phyloP scores from a whole-genome alignment of 805 yeast species.

The Starmerella apis region DNA sequence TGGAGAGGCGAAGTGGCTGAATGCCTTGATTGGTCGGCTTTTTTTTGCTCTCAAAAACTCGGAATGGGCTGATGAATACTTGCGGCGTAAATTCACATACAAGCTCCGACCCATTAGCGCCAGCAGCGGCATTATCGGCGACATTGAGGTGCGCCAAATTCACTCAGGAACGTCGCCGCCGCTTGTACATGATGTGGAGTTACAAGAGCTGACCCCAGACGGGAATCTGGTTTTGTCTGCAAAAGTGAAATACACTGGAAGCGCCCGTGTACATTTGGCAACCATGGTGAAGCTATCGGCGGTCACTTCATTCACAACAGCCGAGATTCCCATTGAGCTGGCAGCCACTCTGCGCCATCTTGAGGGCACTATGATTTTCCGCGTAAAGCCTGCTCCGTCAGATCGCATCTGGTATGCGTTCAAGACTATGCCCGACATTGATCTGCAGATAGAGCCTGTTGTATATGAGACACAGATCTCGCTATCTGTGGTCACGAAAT shows the following conservation, averaged over 20 bases:
- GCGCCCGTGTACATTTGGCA: conserved; percentile 62
- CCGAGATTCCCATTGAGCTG: conserved; percentile 66
- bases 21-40: conserved; percentile 74
- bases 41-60: conserved; percentile 72
- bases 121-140: conserved; percentile 82
- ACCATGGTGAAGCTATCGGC: conserved; percentile 69
- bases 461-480: conserved; percentile 75
- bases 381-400: conserved; percentile 82
- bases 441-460: conserved; percentile 76
- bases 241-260: conserved; percentile 62
- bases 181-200: conserved; percentile 57
- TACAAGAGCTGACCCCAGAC: conserved; percentile 63
- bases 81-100: conserved; percentile 51
- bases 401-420: conserved; percentile 86
- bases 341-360: conserved; percentile 57
- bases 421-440: conserved; percentile 64
- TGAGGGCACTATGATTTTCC: conserved; percentile 61
- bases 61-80: conserved; percentile 46
- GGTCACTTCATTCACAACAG: conserved; percentile 59
- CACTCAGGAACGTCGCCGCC: conserved; percentile 77
- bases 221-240: conserved; percentile 59
- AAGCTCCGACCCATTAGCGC: conserved; percentile 55
- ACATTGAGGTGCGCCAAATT: conserved; percentile 60
- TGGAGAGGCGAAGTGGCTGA: conserved; percentile 77
- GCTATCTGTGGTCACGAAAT: conserved; percentile 66